A percentile compares a stretch with the other conserved stretches of the same genome.
phyloP scores from a whole-genome alignment of 2,329 filamentous ascomycete genomes.

The Corinectria fuckeliana region DNA sequence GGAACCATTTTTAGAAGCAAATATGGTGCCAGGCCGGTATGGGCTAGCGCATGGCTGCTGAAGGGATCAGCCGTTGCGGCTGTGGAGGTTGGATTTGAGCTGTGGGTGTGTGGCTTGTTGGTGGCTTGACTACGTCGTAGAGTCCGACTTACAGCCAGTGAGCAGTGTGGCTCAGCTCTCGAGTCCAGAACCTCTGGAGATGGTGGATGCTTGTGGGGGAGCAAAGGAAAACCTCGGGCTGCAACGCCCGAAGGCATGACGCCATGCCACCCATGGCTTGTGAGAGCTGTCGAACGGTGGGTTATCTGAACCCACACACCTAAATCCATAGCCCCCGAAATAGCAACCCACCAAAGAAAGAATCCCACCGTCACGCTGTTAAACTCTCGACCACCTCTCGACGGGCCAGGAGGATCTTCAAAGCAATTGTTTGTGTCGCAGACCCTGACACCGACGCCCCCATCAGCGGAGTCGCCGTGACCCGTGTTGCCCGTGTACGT shows the following conservation, averaged over 20 bases:
- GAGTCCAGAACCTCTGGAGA: not conserved
- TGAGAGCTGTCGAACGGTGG: not conserved
- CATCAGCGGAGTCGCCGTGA: not conserved
- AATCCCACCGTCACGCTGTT: not conserved
- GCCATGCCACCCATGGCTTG: conserved; percentile 8
- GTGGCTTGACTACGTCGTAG: conserved; percentile 18
- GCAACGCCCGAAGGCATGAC: conserved; percentile 18
- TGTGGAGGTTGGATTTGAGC: not conserved
- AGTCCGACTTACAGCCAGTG: not conserved
- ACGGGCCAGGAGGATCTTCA: not conserved
- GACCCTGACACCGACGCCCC: not conserved
- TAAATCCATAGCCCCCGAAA: not conserved
- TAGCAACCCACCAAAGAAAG: not conserved
- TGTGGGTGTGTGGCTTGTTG: conserved; percentile 26
- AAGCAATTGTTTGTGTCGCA: not conserved
- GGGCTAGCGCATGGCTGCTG: not conserved
- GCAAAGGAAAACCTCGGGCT: conserved; percentile 6
- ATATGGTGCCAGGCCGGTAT: conserved; percentile 20
- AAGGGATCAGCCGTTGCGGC: not conserved
- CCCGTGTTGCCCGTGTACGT: not conserved
- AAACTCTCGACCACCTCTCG: not conserved
- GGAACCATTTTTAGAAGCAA: conserved; percentile 22
- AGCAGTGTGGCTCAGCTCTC: not conserved
- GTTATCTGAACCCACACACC: not conserved
- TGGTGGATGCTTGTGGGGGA: conserved; percentile 2